These are phyloP conservation scores for Ophiostoma sp. DNA, from an alignment of 2,329 filamentous ascomycete genomes.

Conservation along the genomic window DNA sequence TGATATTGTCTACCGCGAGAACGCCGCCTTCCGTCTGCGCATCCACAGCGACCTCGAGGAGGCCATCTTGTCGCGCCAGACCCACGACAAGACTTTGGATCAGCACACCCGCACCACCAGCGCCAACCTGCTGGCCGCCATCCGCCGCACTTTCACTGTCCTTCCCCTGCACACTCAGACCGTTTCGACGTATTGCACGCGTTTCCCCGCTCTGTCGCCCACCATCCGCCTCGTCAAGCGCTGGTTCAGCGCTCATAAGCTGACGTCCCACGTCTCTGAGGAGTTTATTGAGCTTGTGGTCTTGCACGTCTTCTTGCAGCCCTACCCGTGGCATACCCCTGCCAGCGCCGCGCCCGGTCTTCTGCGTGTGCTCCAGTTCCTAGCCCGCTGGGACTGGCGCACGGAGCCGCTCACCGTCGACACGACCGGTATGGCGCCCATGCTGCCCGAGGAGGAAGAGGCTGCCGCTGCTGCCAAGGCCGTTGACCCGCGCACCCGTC, in stretches of 20 bases:
- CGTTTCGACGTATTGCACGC: constrained; percentile 75
- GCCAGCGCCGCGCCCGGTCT: constrained; percentile 78
- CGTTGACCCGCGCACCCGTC: constrained; percentile 52
- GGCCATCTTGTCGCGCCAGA: constrained; percentile 72
- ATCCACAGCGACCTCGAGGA: constrained; percentile 89
- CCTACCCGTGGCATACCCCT: constrained; percentile 77
- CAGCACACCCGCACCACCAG: constrained; percentile 67
- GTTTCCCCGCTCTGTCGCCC: constrained; percentile 75
- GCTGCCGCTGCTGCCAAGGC: constrained; percentile 33
- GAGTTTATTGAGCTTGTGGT: constrained; percentile 85
- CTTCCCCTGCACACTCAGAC: constrained; percentile 79
- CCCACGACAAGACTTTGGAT: constrained; percentile 71
- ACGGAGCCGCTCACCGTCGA: constrained; percentile 80
- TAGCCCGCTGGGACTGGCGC: constrained; percentile 91
- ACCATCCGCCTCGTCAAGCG: constrained; percentile 83
- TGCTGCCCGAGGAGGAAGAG: constrained; percentile 54
- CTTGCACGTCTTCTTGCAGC: constrained; percentile 74
- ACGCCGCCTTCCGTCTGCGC: constrained; percentile 76
- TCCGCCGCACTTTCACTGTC: constrained; percentile 71
- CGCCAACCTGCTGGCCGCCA: constrained; percentile 66
- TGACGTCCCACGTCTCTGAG: constrained; percentile 67
- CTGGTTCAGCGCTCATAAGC: constrained; percentile 85
- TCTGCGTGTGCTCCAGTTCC: constrained; percentile 72
- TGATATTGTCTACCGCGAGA: constrained; percentile 73
- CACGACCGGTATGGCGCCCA: constrained; percentile 51